These are phyloP conservation scores for Lodderomyces margitis DNA, from an alignment of 1,139 yeast genomes.

Conservation along the genomic window DNA sequence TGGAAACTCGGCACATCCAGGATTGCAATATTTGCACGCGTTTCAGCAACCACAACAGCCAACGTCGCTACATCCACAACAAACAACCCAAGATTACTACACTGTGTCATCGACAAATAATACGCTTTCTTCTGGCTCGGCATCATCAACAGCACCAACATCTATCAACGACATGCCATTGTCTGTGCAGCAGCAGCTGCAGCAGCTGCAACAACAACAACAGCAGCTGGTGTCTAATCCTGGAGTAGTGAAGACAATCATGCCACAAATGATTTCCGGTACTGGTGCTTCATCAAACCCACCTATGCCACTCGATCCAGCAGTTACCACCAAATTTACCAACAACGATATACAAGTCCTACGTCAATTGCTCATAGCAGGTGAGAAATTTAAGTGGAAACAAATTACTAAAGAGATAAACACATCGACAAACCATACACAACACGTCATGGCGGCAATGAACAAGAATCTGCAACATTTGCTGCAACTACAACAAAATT, in stretches of 20 bases:
- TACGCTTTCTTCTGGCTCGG: background rate
- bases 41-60: background rate
- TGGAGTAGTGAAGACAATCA: constrained; percentile 2
- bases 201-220: constrained; percentile 3
- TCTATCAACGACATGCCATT: background rate
- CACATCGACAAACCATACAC: constrained; percentile 15
- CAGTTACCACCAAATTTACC: constrained; percentile 26
- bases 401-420: constrained; percentile 47
- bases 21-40: background rate
- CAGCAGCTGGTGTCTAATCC: constrained; percentile 2
- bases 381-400: constrained; percentile 49
- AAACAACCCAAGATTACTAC: constrained; percentile 1
- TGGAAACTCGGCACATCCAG: background rate
- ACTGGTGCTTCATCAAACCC: constrained; percentile 17
- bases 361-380: constrained; percentile 38
- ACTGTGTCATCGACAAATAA: background rate
- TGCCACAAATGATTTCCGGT: constrained; percentile 11
- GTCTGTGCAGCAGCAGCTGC: constrained; percentile 1
- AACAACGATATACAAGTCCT: constrained; percentile 40
- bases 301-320: constrained; percentile 10
- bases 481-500: constrained; percentile 12
- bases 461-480: constrained; percentile 4
- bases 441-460: constrained; percentile 20
- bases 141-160: constrained; percentile 4
- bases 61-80: background rate